Evolutionary conservation across 257 asterid genomes (phyloP).

Genomic region (Jasminum sambac): DNA sequence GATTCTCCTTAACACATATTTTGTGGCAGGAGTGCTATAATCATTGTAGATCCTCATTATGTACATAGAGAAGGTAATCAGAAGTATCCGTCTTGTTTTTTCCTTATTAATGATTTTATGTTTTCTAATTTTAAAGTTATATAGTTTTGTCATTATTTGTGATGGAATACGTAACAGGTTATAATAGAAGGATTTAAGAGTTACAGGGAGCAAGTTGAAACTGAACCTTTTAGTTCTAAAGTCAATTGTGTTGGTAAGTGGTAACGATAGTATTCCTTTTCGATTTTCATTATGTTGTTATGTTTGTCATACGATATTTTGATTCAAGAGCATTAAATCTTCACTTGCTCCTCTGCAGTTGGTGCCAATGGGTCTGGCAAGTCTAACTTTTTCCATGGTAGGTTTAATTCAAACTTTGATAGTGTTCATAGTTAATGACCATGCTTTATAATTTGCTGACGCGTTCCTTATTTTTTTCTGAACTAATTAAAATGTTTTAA

Average conservation of each 20-base stretch:
- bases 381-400: slow-evolving; percentile 96
- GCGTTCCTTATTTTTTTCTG: not conserved
- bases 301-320: not conserved
- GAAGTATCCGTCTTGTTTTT: not conserved
- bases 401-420: slow-evolving; percentile 20
- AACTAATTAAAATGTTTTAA: slow-evolving; percentile 13
- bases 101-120: not conserved
- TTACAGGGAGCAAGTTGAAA: slow-evolving; percentile 82
- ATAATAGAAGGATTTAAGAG: slow-evolving; percentile 99
- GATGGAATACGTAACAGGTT: slow-evolving; percentile 47
- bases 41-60: slow-evolving; percentile 34
- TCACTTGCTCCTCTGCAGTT: slow-evolving; percentile 44
- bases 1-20: not conserved
- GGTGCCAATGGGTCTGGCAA: slow-evolving; percentile 99
- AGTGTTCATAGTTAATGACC: not conserved
- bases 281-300: not conserved
- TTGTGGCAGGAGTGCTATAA: slow-evolving; percentile 20
- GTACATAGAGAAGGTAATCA: slow-evolving; percentile 81
- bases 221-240: slow-evolving; percentile 89
- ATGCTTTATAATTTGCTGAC: not conserved
- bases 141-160: slow-evolving; percentile 2
- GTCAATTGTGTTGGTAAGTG: slow-evolving; percentile 98
- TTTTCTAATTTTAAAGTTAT: not conserved
- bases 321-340: slow-evolving; percentile 18
- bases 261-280: slow-evolving; percentile 33